Evolutionary conservation across 2,329 filamentous ascomycete genomes (phyloP), one percentile per base, ranked within the genome.

Genomic region (Stylonectria norvegica): DNA sequence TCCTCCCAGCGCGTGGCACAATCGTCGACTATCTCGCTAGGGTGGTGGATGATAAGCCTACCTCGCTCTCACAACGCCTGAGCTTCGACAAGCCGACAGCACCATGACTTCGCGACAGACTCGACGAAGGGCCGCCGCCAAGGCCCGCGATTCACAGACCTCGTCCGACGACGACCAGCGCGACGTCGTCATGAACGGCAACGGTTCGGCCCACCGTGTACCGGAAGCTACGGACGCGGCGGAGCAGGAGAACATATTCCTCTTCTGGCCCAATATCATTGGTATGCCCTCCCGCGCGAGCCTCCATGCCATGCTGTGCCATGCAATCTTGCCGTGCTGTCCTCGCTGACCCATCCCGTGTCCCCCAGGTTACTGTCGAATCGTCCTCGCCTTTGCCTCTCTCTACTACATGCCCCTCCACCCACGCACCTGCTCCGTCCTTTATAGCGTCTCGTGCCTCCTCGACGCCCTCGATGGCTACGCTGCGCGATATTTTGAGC

Each of bases 361-460:
- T n/a, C 40, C 23, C 25, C 4, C 50, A 89, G 86, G 86, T 53
- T 91, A 91, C 66, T 75, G 70, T 42, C 83, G 87, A 57, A 85
- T 93, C 59, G 70, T 91, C 49, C 78, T 91, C 52, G 89, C 90
- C 56, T 72, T 96, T 58, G 88, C 86, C 34, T 96, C 93, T 19
- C 82, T 98, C 52, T 95, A 97, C 73, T 98, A 96, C 73, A 98
- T 98, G 93, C 91, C 93, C 36, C 80, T 97, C 38, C 93, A 98
- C 66, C 91, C 91, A n/a, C 85, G 91, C 58, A 95, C 90, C 25
- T 97, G 91, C 71, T 90, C 87, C 43, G 67, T 90, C 35, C 80
- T 94, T 39, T 98, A 98, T 75, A 91, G 84, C 62, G 72, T 98
- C 43, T 97, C 91, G 18, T 97, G 93, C 65, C 79, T 97, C 31